Conservation (phyloP, 2,329 filamentous ascomycete species). For the Pseudomassariella vexata region DNA sequence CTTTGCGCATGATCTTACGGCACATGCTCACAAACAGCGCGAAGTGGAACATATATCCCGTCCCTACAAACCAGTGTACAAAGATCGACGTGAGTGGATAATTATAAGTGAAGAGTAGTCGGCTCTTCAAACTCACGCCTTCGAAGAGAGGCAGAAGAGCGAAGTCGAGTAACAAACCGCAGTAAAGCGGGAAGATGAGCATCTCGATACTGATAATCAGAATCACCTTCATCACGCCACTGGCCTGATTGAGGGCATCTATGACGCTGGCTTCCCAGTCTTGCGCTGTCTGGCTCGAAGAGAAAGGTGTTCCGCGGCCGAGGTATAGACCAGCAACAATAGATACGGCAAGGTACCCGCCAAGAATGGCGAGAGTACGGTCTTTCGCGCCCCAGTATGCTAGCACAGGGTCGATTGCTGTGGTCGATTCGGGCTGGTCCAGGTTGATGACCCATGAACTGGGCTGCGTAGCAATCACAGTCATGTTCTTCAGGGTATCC, state of each 20-base stretch:
- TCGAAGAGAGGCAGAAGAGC: conserved; percentile 88
- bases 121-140: conserved; percentile 67
- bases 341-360: conserved; percentile 76
- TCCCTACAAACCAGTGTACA: conserved; percentile 97
- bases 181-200: conserved; percentile 95
- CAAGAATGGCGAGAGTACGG: conserved; percentile 64
- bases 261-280: conserved; percentile 72
- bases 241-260: conserved; percentile 84
- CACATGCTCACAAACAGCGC: conserved; percentile 99
- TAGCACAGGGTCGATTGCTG: conserved; percentile 48
- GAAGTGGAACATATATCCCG: conserved; percentile 99
- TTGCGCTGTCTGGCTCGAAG: conserved; percentile 46
- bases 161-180: conserved; percentile 81
- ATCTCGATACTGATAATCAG: conserved; percentile 99
- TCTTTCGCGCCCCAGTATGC: conserved; percentile 64
- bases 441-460: conserved; percentile 55
- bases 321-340: conserved; percentile 74
- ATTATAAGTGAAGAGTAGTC: conserved; percentile 69
- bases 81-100: conserved; percentile 89
- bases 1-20: conserved; percentile 91
- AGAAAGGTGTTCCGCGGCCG: conserved; percentile 64
- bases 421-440: conserved; percentile 31
- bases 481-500: conserved; percentile 24
- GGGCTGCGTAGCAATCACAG: conserved; percentile 35
- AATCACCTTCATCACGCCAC: conserved; percentile 95